Base-by-base conservation (phyloP, 495 filamentous ascomycete species). In the Venustampulla echinocandica region DNA sequence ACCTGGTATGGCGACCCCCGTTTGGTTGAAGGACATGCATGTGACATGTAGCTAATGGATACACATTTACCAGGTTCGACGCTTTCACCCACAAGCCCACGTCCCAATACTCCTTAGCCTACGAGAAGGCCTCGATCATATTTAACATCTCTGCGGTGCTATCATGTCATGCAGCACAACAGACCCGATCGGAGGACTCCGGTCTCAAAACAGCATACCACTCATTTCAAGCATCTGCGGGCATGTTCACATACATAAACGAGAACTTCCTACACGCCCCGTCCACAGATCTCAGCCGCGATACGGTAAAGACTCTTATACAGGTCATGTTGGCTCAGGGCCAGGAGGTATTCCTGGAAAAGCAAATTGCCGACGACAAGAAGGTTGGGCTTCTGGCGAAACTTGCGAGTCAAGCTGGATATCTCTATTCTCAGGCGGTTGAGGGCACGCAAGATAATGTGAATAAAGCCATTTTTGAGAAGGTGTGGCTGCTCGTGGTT, bases 211-310 rank as follows among this genome's bases (percentile, higher is more conserved):
- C 87, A 13, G 85, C 92, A 2, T 98, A 95, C 60, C 90, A 98
- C 65, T 97, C 92, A 17, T 97, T 97, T 70, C 92, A 98, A 63
- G 92, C 92, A 25, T 84, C 90, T 19, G 92, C 92, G 10, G 92
- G 92, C 63, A 98, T 98, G 92, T 98, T 97, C 65, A 96, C 89
- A 15, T 98, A 98, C 57, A 97, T 98, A 69, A 98, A 97, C 64
- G 90, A 97, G 67, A 97, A 98, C 66, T 98, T 98, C 65, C 69
- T 96, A 32, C 93, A 98, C 59, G 92, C 92, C 25, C 92, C 92
- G 2, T 95, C 89, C 9, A 92, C 85, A 20, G 92, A 98, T 59
- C 67, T 98, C 25, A 95, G 90, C 61, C 74, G 90, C 49, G 88
- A 97, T 13, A 97, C 92, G 2, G 86, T 98, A 49, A 95, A 95